Evolutionary conservation across 2,329 filamentous ascomycete genomes (phyloP).

Genomic region (Pestalotiopsis sp.): DNA sequence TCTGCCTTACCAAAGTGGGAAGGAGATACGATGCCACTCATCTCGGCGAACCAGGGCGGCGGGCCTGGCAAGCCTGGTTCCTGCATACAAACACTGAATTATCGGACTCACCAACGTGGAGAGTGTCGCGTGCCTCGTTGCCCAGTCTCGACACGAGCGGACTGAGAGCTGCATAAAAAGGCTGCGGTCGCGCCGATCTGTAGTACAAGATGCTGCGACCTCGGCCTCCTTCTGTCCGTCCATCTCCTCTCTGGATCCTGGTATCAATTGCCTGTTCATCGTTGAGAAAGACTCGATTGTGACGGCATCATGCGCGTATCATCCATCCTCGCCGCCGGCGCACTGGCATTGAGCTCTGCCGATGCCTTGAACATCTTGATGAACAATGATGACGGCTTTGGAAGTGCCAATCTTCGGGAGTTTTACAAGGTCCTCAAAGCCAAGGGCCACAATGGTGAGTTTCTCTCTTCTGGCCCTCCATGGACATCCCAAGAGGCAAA

Average conservation of each 20-base stretch:
- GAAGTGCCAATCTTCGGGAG: conserved; percentile 42
- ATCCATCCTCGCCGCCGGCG: not conserved
- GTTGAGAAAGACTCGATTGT: not conserved
- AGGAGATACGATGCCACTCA: conserved; percentile 9
- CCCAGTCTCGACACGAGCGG: not conserved
- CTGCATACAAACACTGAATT: conserved; percentile 5
- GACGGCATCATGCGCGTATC: conserved; percentile 1
- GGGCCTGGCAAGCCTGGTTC: not conserved
- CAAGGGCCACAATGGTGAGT: conserved; percentile 55
- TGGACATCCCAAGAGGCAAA: no score
- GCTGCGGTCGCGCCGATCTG: not conserved
- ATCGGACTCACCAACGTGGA: not conserved
- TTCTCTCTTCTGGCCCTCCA: not conserved
- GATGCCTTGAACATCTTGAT: conserved; percentile 12
- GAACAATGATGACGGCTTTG: conserved; percentile 44
- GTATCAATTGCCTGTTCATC: not conserved
- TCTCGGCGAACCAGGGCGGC: not conserved
- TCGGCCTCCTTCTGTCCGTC: not conserved
- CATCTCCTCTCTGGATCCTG: not conserved
- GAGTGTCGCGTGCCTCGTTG: conserved; percentile 7
- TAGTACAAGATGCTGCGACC: not conserved
- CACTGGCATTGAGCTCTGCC: not conserved
- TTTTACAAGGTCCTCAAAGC: conserved; percentile 49
- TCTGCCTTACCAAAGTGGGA: not conserved
- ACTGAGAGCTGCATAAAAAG: not conserved